A percentile compares a stretch with the other conserved stretches of the same genome.
Evolutionary conservation across 768 basidiomycete genomes (phyloP).

Genomic region (Suillus paluster): DNA sequence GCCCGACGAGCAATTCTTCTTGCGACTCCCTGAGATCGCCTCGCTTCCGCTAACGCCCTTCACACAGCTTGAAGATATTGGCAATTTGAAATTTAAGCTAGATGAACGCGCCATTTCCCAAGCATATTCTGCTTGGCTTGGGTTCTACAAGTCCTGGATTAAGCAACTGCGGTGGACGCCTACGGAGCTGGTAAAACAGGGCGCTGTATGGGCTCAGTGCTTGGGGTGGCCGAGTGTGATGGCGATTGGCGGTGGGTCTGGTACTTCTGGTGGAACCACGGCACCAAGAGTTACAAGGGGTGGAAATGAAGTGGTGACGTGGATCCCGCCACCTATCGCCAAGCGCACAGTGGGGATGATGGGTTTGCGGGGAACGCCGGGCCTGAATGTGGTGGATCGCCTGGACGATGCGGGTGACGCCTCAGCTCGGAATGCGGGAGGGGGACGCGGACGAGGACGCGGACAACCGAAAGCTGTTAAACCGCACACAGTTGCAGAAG

Average conservation of each 20-base stretch:
- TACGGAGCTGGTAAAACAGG: slow-evolving; percentile 45
- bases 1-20: slow-evolving; percentile 53
- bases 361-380: slow-evolving; percentile 42
- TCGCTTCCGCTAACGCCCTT: slow-evolving; percentile 44
- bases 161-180: slow-evolving; percentile 44
- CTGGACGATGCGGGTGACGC: background rate
- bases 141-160: slow-evolving; percentile 54
- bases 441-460: background rate
- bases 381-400: slow-evolving; percentile 8
- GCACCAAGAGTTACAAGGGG: background rate
- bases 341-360: slow-evolving; percentile 53
- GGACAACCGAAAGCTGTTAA: background rate
- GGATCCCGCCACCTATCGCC: slow-evolving; percentile 38
- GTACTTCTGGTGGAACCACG: background rate
- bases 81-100: slow-evolving; percentile 28
- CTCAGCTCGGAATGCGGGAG: background rate
- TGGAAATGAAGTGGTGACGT: background rate
- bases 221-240: slow-evolving; percentile 1
- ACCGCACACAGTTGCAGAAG: background rate
- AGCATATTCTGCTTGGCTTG: slow-evolving; percentile 59
- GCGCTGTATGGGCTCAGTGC: slow-evolving; percentile 10
- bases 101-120: slow-evolving; percentile 47
- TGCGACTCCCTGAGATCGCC: slow-evolving; percentile 43
- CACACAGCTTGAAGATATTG: slow-evolving; percentile 32
- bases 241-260: background rate